Evolutionary conservation across 345 rosid species (phyloP).

Genomic region (Microcos paniculata): DNA sequence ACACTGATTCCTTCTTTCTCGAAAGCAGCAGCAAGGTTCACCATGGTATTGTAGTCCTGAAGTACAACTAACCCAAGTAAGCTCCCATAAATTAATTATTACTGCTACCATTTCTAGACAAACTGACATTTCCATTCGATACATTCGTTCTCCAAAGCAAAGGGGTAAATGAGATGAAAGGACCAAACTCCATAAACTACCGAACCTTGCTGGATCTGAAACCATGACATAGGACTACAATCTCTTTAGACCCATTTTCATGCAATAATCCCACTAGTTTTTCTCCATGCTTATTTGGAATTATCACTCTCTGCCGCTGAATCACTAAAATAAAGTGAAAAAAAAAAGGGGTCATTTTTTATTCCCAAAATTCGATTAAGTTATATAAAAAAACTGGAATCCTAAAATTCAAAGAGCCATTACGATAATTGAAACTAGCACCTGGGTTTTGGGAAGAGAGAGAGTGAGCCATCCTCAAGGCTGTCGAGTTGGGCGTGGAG

Average conservation of each 20-base stretch:
- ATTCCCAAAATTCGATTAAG: not conserved
- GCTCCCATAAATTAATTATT: not conserved
- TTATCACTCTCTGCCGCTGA: slow-evolving; percentile 36
- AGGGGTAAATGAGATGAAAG: not conserved
- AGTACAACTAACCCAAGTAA: slow-evolving; percentile 7
- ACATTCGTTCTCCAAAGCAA: not conserved
- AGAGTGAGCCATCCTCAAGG: slow-evolving; percentile 10
- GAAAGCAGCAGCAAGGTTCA: slow-evolving; percentile 63
- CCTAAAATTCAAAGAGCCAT: not conserved
- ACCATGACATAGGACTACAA: slow-evolving; percentile 78
- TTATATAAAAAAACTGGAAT: not conserved
- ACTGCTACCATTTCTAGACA: not conserved
- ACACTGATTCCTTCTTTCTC: slow-evolving; percentile 67
- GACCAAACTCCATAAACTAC: not conserved
- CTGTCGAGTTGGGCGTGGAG: not conserved
- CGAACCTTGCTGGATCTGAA: slow-evolving; percentile 61
- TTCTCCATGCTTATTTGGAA: slow-evolving; percentile 58
- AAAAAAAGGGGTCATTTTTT: not conserved
- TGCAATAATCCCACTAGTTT: slow-evolving; percentile 72
- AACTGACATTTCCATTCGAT: not conserved
- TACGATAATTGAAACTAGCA: not conserved
- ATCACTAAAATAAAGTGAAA: not conserved
- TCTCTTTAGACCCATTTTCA: slow-evolving; percentile 62
- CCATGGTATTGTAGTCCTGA: slow-evolving; percentile 50
- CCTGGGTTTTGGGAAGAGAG: slow-evolving; percentile 3